Conservation (phyloP, 2,329 filamentous ascomycete species). For the Stemphylium lycopersici region DNA sequence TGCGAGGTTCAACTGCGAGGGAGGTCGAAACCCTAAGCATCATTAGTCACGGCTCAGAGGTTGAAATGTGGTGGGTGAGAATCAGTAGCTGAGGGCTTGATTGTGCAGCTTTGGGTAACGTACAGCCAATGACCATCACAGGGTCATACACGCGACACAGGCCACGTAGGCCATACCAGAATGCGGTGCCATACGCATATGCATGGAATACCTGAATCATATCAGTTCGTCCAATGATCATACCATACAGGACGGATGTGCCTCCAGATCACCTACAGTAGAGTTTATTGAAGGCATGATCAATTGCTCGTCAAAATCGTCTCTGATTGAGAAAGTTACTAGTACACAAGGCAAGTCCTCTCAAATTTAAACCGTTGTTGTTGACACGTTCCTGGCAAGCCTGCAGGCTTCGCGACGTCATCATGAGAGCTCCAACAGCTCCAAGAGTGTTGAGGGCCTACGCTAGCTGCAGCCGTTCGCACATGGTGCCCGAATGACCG, state of each 20-base stretch:
- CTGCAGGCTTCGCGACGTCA: slow-evolving; percentile 18
- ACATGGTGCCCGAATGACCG: not conserved
- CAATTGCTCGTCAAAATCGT: not conserved
- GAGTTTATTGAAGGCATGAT: slow-evolving; percentile 12
- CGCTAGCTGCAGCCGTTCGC: slow-evolving; percentile 5
- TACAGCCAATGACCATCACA: slow-evolving; percentile 33
- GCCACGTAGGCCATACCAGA: slow-evolving; percentile 35
- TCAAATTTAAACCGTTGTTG: not conserved
- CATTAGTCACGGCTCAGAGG: slow-evolving; percentile 1
- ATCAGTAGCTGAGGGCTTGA: too few relatives aligned
- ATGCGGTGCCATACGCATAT: slow-evolving; percentile 34
- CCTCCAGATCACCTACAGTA: not conserved
- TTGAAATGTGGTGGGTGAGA: too few relatives aligned
- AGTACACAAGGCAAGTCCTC: too few relatives aligned
- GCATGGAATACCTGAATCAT: slow-evolving; percentile 28
- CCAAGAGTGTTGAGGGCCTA: slow-evolving; percentile 15
- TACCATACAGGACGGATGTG: not conserved
- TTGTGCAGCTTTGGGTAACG: not conserved
- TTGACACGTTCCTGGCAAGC: not conserved
- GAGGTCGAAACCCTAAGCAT: slow-evolving; percentile 30
- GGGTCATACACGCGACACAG: slow-evolving; percentile 33
- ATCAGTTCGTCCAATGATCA: not conserved
- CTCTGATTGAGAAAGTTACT: too few relatives aligned
- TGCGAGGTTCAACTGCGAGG: slow-evolving; percentile 27
- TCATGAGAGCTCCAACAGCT: slow-evolving; percentile 25